These are phyloP conservation scores for Sordariomycetes sp. DNA, from an alignment of 2,329 filamentous ascomycete species.

Conservation along the genomic window DNA sequence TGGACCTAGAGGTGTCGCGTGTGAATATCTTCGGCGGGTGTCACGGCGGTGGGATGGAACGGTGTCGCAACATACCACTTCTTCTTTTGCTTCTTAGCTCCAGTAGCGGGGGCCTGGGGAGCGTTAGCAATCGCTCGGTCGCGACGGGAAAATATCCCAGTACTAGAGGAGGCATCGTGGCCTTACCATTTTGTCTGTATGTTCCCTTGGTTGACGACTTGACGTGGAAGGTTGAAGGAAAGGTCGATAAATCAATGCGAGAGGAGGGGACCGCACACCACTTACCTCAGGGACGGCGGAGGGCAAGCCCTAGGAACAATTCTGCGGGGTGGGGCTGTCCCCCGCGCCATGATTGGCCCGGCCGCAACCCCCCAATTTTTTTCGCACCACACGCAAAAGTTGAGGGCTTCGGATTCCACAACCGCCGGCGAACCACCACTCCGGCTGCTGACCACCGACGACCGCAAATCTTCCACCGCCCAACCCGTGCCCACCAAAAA, in stretches of 20 bases:
- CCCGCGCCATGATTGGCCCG: slow-evolving; percentile 22
- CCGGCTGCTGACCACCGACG: background rate
- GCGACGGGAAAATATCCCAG: background rate
- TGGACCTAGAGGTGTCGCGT: slow-evolving; percentile 16
- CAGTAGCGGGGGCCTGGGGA: slow-evolving; percentile 30
- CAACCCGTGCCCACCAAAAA: background rate
- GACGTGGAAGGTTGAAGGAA: slow-evolving; percentile 9
- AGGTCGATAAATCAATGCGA: slow-evolving; percentile 7
- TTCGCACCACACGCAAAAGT: slow-evolving; percentile 9
- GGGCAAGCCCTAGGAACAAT: slow-evolving; percentile 31
- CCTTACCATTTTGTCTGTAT: slow-evolving; percentile 32
- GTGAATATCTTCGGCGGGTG: slow-evolving; percentile 6
- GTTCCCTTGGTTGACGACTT: slow-evolving; percentile 23
- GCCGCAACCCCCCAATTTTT: slow-evolving; percentile 23
- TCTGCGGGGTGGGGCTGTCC: slow-evolving; percentile 16
- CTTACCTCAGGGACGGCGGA: slow-evolving; percentile 10
- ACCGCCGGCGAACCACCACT: background rate
- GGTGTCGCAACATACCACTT: slow-evolving; percentile 24
- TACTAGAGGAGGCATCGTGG: background rate
- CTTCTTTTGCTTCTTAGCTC: slow-evolving; percentile 41
- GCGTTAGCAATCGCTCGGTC: slow-evolving; percentile 9
- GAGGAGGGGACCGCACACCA: slow-evolving; percentile 2
- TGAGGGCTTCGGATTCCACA: slow-evolving; percentile 4
- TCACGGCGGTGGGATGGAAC: background rate
- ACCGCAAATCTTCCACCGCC: slow-evolving; percentile 2